These are phyloP conservation scores for Venustampulla echinocandica DNA, from an alignment of 495 filamentous ascomycete genomes.

Conservation along the genomic window DNA sequence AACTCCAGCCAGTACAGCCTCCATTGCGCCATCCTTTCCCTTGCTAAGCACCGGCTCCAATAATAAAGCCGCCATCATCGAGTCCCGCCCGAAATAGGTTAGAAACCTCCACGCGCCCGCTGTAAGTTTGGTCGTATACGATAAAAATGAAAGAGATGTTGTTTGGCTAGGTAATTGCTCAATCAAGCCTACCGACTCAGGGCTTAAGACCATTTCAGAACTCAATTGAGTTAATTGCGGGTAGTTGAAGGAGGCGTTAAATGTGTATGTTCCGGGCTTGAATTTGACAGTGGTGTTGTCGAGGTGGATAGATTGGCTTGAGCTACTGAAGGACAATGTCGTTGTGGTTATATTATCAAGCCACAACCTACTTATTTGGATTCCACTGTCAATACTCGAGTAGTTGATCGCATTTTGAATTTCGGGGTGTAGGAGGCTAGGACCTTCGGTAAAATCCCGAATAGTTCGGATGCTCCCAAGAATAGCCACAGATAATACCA, in stretches of 20 bases:
- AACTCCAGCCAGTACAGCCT: constrained; percentile 51
- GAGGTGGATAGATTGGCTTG: constrained; percentile 12
- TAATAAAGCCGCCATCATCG: constrained; percentile 50
- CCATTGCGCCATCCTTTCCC: constrained; percentile 46
- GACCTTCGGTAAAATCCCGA: constrained; percentile 52
- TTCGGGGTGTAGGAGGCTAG: constrained; percentile 38
- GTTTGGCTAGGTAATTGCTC: constrained; percentile 35
- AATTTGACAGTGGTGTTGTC: constrained; percentile 38
- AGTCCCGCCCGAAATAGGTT: constrained; percentile 60
- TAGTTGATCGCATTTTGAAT: constrained; percentile 44
- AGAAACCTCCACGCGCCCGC: constrained; percentile 60
- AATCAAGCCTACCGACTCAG: constrained; percentile 36
- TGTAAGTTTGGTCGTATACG: constrained; percentile 51
- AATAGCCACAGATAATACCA: constrained; percentile 43
- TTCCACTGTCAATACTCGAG: constrained; percentile 31
- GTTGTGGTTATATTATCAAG: constrained; percentile 53
- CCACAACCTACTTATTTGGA: constrained; percentile 44
- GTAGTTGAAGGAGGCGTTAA: constrained; percentile 52
- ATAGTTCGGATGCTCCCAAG: constrained; percentile 53
- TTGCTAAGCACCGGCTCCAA: constrained; percentile 49
- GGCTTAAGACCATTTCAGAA: constrained; percentile 39
- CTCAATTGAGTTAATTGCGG: constrained; percentile 49
- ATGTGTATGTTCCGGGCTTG: constrained; percentile 42
- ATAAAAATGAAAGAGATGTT: constrained; percentile 50
- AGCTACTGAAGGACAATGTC: constrained; percentile 36